Base-by-base conservation (phyloP, 2,329 filamentous ascomycete species). In the Arthrinium puccinioides region DNA sequence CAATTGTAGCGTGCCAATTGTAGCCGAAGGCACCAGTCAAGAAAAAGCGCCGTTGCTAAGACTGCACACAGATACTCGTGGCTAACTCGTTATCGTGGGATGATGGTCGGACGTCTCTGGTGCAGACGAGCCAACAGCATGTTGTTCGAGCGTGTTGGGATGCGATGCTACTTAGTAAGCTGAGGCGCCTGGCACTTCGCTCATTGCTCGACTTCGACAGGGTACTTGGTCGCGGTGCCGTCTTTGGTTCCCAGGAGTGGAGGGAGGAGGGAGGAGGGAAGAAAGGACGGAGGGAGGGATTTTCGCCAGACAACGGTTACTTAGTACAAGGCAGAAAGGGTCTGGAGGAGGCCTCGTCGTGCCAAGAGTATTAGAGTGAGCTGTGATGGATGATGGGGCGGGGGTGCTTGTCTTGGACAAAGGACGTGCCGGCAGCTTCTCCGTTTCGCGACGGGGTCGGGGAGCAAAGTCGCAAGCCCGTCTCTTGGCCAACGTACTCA, bases 41-140 rank as follows among this genome's bases (percentile, higher is more conserved):
- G 11, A 33, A 21, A 21, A 10, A 16, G 15, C 9, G 13, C 9
- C 8, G 8, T 20, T 9, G 21, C 7, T 33, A 21, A 23, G 18
- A 11, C 10, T 23, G 20, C 6, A 21, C 21, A 21, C 31, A 20
- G 18, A 33, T n/a, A 23, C 31, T 7, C 20, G 33, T 27, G 33
- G 33, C 33, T 7, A 28, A 28, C 8, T 14, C 24, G 33, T 21
- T 36, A 36, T 27, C 33, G 33, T 27, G 33, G 33, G 33, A 36
- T 36, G 24, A 36, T 36, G 33, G 33, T 26, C 33, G 24, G 25
- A 28, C 33, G 33, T 28, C 33, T 23, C 28, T 25, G 33, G 20
- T 28, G 33, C 33, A 36, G 15, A 36, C 33, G 24, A 36, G 33
- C 33, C 33, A 27, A 24, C 33, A 36, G 33, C 33, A 36, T 36